A percentile compares a stretch with the other conserved stretches of the same genome.
Evolutionary conservation across 306 rosid species (phyloP).

Genomic region (Casuarina cunninghamiana): DNA sequence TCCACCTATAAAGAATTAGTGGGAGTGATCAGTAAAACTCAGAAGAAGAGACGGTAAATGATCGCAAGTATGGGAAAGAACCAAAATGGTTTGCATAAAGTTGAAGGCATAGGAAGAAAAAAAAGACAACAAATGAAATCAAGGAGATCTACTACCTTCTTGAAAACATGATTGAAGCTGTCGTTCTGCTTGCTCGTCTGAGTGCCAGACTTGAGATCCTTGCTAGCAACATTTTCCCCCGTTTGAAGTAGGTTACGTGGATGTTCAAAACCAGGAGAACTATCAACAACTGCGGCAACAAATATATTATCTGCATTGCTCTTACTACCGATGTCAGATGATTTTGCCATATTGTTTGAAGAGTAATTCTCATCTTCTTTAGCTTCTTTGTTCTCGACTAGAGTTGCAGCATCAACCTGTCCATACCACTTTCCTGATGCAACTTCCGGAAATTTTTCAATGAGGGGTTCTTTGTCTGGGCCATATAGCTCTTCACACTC

Average conservation of each 20-base stretch:
- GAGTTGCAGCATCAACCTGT: constrained; percentile 36
- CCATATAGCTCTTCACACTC: constrained; percentile 89
- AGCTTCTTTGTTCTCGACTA: constrained; percentile 26
- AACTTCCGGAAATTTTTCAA: constrained; percentile 40
- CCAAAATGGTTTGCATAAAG: background rate
- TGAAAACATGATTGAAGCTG: constrained; percentile 42
- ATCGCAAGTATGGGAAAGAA: background rate
- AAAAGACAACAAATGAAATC: background rate
- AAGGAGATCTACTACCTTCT: constrained; percentile 53
- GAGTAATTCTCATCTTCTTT: constrained; percentile 28
- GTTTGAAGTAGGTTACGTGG: constrained; percentile 34
- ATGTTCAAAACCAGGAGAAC: constrained; percentile 33
- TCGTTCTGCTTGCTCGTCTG: constrained; percentile 45
- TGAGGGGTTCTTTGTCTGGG: constrained; percentile 68
- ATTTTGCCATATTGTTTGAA: constrained; percentile 36
- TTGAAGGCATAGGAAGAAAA: background rate
- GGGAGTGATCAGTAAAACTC: constrained; percentile 10
- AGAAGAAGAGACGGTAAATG: constrained; percentile 7
- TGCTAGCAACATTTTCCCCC: constrained; percentile 30
- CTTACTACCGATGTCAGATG: constrained; percentile 36
- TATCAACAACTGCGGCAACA: constrained; percentile 25
- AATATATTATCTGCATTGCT: constrained; percentile 29
- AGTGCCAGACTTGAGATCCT: constrained; percentile 44
- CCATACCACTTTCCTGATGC: constrained; percentile 34
- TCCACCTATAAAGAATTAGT: constrained; percentile 63